Evolutionary conservation across 768 basidiomycete species (phyloP).

Genomic region (Lactifluus subvellereus): DNA sequence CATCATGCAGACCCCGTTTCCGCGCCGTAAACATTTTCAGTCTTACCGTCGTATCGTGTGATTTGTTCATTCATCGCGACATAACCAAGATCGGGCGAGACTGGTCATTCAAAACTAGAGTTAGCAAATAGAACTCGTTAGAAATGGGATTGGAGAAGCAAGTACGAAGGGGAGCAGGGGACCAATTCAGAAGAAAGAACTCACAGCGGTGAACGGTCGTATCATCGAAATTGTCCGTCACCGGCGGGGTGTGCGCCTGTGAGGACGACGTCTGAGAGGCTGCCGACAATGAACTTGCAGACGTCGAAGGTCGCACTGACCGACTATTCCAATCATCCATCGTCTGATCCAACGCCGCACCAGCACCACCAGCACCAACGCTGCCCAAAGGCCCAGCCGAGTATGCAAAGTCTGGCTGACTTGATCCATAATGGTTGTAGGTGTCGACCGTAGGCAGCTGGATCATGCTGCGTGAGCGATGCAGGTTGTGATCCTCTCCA

Average conservation of each 20-base stretch:
- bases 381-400: conserved; percentile 45
- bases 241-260: conserved; percentile 77
- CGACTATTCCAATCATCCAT: conserved; percentile 32
- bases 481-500: conserved; percentile 46
- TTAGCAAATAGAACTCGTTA: conserved; percentile 23
- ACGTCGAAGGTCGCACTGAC: conserved; percentile 65
- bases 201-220: conserved; percentile 82
- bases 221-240: conserved; percentile 57
- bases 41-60: conserved; percentile 22
- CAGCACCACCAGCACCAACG: conserved; percentile 24
- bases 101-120: conserved; percentile 45
- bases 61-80: conserved; percentile 73
- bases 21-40: conserved; percentile 22
- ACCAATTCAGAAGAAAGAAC: conserved; percentile 32
- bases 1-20: conserved; percentile 21
- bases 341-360: conserved; percentile 28
- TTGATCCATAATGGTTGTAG: conserved; percentile 23
- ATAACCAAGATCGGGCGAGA: conserved; percentile 83
- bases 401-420: conserved; percentile 73
- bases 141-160: conserved; percentile 9
- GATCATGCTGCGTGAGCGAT: conserved; percentile 80
- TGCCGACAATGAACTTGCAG: conserved; percentile 69
- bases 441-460: conserved; percentile 66
- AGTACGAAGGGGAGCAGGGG: not conserved
- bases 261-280: conserved; percentile 73